Evolutionary conservation across 495 filamentous ascomycete species (phyloP), one percentile per base, ranked within the genome.

Genomic region (Pyronema domesticum): DNA sequence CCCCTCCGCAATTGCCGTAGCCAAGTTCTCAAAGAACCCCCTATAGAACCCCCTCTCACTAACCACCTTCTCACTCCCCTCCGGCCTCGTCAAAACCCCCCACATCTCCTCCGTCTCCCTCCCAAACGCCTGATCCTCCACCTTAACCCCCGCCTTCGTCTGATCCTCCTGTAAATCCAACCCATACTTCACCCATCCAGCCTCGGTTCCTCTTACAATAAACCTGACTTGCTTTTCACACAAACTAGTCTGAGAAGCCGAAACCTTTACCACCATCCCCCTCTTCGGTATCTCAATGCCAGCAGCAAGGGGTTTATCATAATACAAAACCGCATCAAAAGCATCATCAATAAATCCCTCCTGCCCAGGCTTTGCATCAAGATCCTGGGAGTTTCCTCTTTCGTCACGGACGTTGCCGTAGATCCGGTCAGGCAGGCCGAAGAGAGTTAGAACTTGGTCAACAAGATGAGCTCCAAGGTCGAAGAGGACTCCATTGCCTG

Each of bases 401-500:
- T 89, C 81, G 42, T 76, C 78, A 6, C 76, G 73, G 33, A 91
- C 72, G 59, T 84, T 78, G 3, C 70, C 86, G 9, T 77, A 85
- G 1, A 94, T 74, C 7, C 70, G 69, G 37, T 75, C 68, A 15
- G 89, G 89, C 60, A 81, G 65, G 8, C 88, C 89, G 63, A 94
- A 85, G n/a, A 85, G 68, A 13, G 78, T 72, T 64, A 84, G 80
- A 0, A 76, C 80, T 67, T 94, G 88, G 68, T 93, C 86, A 17
- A 94, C 70, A 36, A 89, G 71, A 65, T 95, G 89, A 4, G 81
- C 78, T 50, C 89, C 89, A 7, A 95, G 73, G 66, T 94, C 89
- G 62, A 83, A 89, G 35, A 93, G 70, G 18, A 76, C 79, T 15
- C 85, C 82, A 8, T 82, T 80, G 33, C 80, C 86, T 30, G 81